A percentile compares a stretch with the other conserved stretches of the same genome.
phyloP scores from a whole-genome alignment of 352 stramenopile genomes.

The Phytophthora litchii region DNA sequence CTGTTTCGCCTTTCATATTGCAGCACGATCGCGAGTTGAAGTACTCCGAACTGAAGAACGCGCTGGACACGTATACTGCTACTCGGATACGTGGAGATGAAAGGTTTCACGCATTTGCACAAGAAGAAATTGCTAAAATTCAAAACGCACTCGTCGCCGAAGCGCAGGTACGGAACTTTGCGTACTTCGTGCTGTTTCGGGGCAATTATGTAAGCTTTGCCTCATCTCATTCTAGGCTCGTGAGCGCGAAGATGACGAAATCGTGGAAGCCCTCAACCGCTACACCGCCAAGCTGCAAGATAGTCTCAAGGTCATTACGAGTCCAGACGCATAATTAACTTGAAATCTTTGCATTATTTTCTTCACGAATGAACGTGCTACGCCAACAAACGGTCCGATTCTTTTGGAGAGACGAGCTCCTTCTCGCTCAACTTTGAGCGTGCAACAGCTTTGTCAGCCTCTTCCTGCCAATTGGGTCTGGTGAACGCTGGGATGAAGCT shows the following conservation, averaged over 20 bases:
- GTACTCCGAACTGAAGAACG: conserved; percentile 73
- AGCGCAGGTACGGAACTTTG: conserved; percentile 46
- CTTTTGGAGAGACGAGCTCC: conserved; percentile 20
- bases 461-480: conserved; percentile 62
- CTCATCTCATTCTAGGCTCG: conserved; percentile 50
- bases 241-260: conserved; percentile 92
- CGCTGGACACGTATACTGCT: conserved; percentile 69
- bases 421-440: conserved; percentile 48
- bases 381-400: conserved; percentile 35
- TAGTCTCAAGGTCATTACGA: conserved; percentile 93
- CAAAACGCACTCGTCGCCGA: conserved; percentile 78
- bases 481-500: conserved; percentile 64
- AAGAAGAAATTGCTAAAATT: conserved; percentile 79
- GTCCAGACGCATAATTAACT: conserved; percentile 60
- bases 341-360: too few species aligned
- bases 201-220: background rate
- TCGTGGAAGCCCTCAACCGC: conserved; percentile 92
- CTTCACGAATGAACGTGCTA: too few species aligned
- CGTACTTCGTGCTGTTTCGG: background rate
- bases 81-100: conserved; percentile 79
- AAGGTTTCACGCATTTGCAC: conserved; percentile 71
- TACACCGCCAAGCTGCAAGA: conserved; percentile 94
- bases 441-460: conserved; percentile 54
- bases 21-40: conserved; percentile 59
- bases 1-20: background rate